phyloP scores from a whole-genome alignment of 2,329 filamentous ascomycete genomes.

The Monosporascus sp. region DNA sequence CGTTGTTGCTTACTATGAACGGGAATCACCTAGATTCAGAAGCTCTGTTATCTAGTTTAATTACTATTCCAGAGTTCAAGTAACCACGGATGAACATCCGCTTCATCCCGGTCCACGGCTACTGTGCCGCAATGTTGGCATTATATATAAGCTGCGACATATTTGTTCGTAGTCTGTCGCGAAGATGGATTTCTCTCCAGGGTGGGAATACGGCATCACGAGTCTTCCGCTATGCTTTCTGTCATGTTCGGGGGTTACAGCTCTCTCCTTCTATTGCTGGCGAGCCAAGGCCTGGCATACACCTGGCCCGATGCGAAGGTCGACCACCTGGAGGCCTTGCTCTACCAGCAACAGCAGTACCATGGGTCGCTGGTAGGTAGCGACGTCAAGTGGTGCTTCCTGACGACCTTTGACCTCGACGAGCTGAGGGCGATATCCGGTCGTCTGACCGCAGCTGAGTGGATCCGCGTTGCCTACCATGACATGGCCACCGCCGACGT shows the following conservation, averaged over 20 bases:
- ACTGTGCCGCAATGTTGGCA: not conserved
- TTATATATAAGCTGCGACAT: not conserved
- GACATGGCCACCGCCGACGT: constrained; percentile 23
- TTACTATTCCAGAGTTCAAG: no score
- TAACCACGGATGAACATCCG: no score
- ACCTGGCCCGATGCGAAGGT: not conserved
- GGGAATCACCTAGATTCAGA: not conserved
- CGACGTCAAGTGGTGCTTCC: not conserved
- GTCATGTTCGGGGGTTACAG: not conserved
- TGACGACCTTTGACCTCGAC: not conserved
- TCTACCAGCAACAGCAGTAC: constrained; percentile 1
- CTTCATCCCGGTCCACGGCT: no score
- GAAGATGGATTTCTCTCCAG: not conserved
- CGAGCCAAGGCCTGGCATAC: not conserved
- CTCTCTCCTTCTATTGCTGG: not conserved
- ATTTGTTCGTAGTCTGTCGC: not conserved
- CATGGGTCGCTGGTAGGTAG: not conserved
- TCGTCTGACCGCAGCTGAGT: constrained; percentile 21
- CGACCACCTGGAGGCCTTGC: not conserved
- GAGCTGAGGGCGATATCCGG: constrained; percentile 8
- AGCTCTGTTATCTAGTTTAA: not conserved
- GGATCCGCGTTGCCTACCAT: constrained; percentile 24
- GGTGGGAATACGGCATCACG: no score
- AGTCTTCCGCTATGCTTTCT: not conserved
- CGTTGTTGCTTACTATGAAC: not conserved